Conservation (phyloP, 169 alveolate genomes). For the Plasmodium fragile region DNA sequence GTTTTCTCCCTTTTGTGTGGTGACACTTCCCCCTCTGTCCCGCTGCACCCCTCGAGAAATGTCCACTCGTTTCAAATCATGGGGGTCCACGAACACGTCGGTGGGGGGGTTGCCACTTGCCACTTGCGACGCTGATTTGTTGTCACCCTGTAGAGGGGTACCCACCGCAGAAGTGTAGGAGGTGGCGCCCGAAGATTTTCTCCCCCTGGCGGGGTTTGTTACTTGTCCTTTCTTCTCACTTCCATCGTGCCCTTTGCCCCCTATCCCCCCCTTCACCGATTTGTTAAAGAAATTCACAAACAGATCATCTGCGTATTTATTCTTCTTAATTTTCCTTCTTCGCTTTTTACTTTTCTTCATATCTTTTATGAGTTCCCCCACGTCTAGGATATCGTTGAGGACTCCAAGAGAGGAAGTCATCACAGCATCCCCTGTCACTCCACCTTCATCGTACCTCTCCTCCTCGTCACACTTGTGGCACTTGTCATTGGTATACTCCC, state of each 20-base stretch:
- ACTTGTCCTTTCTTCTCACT: not conserved
- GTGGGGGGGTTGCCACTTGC: not conserved
- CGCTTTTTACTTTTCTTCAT: conserved; percentile 38
- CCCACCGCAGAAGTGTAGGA: not conserved
- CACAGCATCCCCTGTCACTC: not conserved
- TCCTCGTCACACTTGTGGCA: not conserved
- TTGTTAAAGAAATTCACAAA: conserved; percentile 7
- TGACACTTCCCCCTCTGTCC: not conserved
- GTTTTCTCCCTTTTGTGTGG: not conserved
- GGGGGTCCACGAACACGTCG: conserved; percentile 42
- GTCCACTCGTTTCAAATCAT: conserved; percentile 25
- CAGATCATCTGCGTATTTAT: conserved; percentile 41
- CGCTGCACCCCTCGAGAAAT: conserved; percentile 5
- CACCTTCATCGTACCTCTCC: not conserved
- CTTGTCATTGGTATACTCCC: not conserved
- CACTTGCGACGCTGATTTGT: not conserved
- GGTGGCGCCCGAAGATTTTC: not conserved
- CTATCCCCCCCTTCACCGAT: not conserved
- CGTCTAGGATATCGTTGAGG: conserved; percentile 21
- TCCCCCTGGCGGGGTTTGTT: not conserved
- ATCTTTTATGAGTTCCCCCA: conserved; percentile 42
- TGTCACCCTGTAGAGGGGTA: not conserved
- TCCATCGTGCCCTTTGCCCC: not conserved
- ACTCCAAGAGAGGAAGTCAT: conserved; percentile 6
- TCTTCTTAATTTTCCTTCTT: conserved; percentile 8